These are phyloP conservation scores for Cryptococcus sp. DNA, from an alignment of 1,284 basidiomycete genomes.

Conservation along the genomic window DNA sequence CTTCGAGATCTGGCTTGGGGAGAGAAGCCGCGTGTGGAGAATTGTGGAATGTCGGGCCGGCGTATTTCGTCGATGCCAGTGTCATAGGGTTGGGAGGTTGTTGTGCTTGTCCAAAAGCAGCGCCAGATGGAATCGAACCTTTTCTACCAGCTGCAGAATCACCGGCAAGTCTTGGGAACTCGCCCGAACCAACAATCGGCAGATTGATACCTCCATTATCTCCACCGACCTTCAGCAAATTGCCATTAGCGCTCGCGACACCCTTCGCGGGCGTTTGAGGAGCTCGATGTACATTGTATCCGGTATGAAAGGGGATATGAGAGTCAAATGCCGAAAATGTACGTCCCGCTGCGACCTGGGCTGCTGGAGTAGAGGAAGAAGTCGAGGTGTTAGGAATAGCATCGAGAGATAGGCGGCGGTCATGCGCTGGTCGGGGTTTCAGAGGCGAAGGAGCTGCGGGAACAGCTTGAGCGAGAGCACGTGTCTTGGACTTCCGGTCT, in stretches of 20 bases:
- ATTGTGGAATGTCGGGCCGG: constrained; percentile 52
- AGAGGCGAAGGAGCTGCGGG: constrained; percentile 15
- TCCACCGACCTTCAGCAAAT: neutral
- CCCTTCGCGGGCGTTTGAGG: constrained; percentile 46
- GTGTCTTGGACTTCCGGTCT: constrained; percentile 19
- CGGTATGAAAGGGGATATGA: constrained; percentile 37
- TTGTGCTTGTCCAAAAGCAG: neutral
- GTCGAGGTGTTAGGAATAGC: constrained; percentile 10
- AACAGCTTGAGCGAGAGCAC: constrained; percentile 4
- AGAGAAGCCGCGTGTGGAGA: constrained; percentile 44
- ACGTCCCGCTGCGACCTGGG: constrained; percentile 1
- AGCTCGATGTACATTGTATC: constrained; percentile 43
- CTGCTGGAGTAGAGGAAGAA: constrained; percentile 1
- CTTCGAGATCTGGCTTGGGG: constrained; percentile 48
- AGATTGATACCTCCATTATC: constrained; percentile 4
- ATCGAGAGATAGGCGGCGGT: constrained; percentile 34
- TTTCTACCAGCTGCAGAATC: constrained; percentile 7
- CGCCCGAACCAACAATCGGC: constrained; percentile 31
- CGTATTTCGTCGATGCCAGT: constrained; percentile 34
- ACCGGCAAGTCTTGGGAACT: constrained; percentile 40
- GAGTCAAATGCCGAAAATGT: constrained; percentile 35
- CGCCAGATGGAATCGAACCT: neutral
- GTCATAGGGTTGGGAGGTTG: neutral
- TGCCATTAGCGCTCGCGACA: constrained; percentile 11
- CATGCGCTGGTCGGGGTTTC: constrained; percentile 21